Base-by-base conservation (phyloP, 495 filamentous ascomycete genomes). In the Trichocladium uniseriatum region DNA sequence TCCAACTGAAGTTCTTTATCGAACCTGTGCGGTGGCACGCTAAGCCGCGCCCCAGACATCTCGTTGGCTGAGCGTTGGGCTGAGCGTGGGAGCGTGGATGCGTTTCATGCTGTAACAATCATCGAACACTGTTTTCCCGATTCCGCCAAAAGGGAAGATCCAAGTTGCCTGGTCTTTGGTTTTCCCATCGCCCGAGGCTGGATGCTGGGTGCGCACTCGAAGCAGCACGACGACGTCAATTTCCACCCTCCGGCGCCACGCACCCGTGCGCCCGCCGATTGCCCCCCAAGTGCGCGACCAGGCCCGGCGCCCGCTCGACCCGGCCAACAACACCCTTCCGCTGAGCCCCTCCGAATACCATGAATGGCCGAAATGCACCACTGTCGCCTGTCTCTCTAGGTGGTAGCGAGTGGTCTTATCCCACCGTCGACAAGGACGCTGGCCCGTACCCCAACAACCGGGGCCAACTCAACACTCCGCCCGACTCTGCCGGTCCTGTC, bases 351-450 rank as follows among this genome's bases (percentile, higher is more conserved):
- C 40, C 50, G 54, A 58, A 59, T 52, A 69, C 57, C 55, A 74
- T 75, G 71, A 73, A 68, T 59, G 66, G 63, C 51, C 70, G 70
- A 60, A 72, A 74, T 74, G 70, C 71, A 62, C 83, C 86, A 53
- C 80, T 90, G 69, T 91, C 87, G 64, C 87, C 87, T 62, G 81
- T 87, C 63, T 91, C 87, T 64, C 54, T 77, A 76, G 80, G 82
- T 60, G 82, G 83, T 56, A 94, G 82, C 69, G 89, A 95, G 68
- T 95, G 88, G 89, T 89, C 87, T 58, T 91, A 94, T 62, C 77
- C 83, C 40, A 62, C 62, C 37, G 56, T 58, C 56, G 69, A 74
- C 50, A 73, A 73, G 52, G 71, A 81, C 60, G 75, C 74, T 29
- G n/a, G n/a, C 24, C 75, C 80, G 24, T 69, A 69, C 58, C 61